Percentiles rank a stretch among this genome's conserved stretches.
These are phyloP conservation scores for Pleurozium schreberi DNA, from an alignment of 225 moss, liverwort and hornwort species.

Conservation along the genomic window DNA sequence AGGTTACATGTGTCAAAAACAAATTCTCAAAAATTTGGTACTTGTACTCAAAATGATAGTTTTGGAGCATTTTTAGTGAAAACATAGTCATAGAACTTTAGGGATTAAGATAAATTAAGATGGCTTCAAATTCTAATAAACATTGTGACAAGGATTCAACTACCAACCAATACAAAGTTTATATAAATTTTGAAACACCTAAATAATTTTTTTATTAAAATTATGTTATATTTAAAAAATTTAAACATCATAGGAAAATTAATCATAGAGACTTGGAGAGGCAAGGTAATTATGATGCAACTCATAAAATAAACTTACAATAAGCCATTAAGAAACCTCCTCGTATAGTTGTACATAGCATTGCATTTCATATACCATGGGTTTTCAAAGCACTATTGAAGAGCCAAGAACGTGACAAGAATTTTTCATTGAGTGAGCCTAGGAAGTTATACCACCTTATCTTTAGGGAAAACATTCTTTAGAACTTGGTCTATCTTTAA, in stretches of 20 bases:
- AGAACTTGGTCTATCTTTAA: too few relatives aligned
- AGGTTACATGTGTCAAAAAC: too few relatives aligned
- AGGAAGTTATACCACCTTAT: background rate
- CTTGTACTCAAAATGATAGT: too few relatives aligned
- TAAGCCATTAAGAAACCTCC: background rate
- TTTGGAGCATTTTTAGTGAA: too few relatives aligned
- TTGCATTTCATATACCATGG: background rate
- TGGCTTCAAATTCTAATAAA: background rate
- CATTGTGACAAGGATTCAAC: background rate
- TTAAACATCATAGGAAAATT: background rate
- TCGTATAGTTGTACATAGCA: background rate
- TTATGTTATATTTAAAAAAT: background rate
- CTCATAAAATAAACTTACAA: rapidly evolving
- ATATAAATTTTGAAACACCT: too few relatives aligned
- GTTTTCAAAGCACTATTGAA: background rate
- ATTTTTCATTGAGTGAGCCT: background rate
- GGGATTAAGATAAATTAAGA: too few relatives aligned
- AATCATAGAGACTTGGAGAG: background rate
- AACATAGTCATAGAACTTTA: too few relatives aligned
- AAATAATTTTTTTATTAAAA: background rate
- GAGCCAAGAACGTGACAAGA: background rate
- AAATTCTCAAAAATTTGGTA: too few relatives aligned
- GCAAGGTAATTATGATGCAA: background rate
- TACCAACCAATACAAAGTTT: background rate
- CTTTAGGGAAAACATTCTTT: rapidly evolving